Base-by-base conservation (phyloP, 768 basidiomycete genomes). In the Hemileccinum rubropunctum region DNA sequence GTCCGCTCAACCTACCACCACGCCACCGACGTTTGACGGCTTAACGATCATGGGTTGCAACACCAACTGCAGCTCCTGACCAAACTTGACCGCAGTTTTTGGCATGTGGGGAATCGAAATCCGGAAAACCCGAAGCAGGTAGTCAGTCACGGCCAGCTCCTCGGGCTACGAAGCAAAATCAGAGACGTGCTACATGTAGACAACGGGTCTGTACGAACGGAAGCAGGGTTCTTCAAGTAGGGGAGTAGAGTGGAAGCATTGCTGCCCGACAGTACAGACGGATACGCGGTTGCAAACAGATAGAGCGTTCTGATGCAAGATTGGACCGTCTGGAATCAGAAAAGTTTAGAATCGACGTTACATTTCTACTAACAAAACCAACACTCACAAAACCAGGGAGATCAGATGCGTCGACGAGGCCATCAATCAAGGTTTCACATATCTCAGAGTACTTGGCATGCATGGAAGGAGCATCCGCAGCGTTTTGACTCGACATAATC, bases 11-110 rank as follows among this genome's bases (percentile, higher is more conserved):
- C 79, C 27, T 52, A 90, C 88, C 68, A 79, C 74, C 9, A 88
- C 72, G 21, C 86, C 83, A 12, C 84, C 85, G 2, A 78, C 70
- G 34, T 77, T 75, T 0, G 85, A 81, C 4, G 92, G 93, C 60
- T 90, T 92, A 58, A 91, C 77, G 36, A 99, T 86, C 94, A 98
- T 94, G 0, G 91, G 89, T 56, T 95, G 83, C 11, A 98, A 73
- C 7, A 83, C 77, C 6, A 74, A 65, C 58, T 95, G 93, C 15
- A 99, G 75, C 45, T 95, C 91, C 34, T 84, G 79, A 0, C 89
- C 93, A 62, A 98, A 98, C 58, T 88, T 93, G 12, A 80, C 77
- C 1, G 91, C 87, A 0, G 91, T 92, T 70, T 88, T 90, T 0
- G 94, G 92, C 86, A 95, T 88, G 54, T 84, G 78, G 3, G 91